A percentile compares a stretch with the other conserved stretches of the same genome.
Evolutionary conservation across 768 basidiomycete genomes (phyloP).

Genomic region (Coprinopsis sp.): DNA sequence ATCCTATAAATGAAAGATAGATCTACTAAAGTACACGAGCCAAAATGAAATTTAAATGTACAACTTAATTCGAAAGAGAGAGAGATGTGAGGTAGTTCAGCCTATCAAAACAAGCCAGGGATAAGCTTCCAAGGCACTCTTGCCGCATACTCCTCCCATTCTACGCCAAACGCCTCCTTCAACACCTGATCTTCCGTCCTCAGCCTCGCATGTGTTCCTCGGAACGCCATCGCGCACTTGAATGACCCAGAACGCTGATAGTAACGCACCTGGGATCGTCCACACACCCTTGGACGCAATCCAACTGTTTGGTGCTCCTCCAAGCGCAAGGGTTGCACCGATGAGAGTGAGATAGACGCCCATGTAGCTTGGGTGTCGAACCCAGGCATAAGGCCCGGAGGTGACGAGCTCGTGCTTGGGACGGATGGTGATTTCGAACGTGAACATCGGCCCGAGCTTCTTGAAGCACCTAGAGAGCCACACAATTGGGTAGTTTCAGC

Average conservation of each 20-base stretch:
- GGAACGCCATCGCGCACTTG: constrained; percentile 31
- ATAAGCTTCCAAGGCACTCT: constrained; percentile 35
- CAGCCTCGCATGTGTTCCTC: constrained; percentile 27
- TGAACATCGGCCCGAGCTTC: constrained; percentile 37
- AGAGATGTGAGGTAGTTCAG: too few relatives aligned
- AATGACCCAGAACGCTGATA: constrained; percentile 25
- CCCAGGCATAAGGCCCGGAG: constrained; percentile 39
- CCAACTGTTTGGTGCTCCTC: constrained; percentile 31
- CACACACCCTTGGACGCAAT: constrained; percentile 19
- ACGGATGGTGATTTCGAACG: constrained; percentile 39
- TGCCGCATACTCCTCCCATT: constrained; percentile 32
- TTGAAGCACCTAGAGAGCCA: constrained; percentile 30
- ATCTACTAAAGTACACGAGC: too few relatives aligned
- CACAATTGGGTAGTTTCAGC: too few relatives aligned
- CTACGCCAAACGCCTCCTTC: constrained; percentile 29
- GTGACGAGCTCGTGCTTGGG: constrained; percentile 37
- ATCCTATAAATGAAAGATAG: too few relatives aligned
- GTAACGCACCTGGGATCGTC: constrained; percentile 16
- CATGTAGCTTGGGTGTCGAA: constrained; percentile 41
- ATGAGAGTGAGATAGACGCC: constrained; percentile 34
- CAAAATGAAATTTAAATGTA: too few relatives aligned
- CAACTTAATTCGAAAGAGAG: too few relatives aligned
- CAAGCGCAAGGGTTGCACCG: constrained; percentile 29
- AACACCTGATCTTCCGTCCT: constrained; percentile 34
- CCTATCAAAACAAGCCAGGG: constrained; percentile 32